A percentile compares a stretch with the other conserved stretches of the same genome.
phyloP scores from a whole-genome alignment of 2,329 filamentous ascomycete species.

The Colletotrichum karsti region DNA sequence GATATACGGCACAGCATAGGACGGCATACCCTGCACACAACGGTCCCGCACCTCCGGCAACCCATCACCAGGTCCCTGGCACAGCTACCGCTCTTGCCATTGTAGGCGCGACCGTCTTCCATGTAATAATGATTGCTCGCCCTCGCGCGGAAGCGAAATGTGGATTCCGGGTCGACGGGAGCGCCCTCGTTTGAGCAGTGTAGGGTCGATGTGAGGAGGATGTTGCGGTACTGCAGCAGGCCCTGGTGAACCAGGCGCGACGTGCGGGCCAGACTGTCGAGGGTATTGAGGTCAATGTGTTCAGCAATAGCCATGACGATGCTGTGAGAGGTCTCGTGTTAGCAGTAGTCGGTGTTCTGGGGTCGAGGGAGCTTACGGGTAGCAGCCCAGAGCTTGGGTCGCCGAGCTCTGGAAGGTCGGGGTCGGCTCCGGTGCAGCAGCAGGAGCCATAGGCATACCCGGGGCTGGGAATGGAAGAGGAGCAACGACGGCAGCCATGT shows the following conservation, averaged over 20 bases:
- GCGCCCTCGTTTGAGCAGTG: constrained; percentile 79
- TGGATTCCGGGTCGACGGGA: constrained; percentile 62
- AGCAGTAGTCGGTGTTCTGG: background rate
- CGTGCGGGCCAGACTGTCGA: constrained; percentile 83
- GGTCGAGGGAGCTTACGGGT: constrained; percentile 40
- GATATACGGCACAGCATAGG: constrained; percentile 17
- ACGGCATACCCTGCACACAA: constrained; percentile 79
- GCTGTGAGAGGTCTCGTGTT: constrained; percentile 53
- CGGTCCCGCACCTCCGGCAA: constrained; percentile 79
- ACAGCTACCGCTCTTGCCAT: constrained; percentile 79
- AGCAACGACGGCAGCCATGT: background rate
- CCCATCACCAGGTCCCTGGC: constrained; percentile 87
- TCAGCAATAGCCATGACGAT: constrained; percentile 79
- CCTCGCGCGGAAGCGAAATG: constrained; percentile 65
- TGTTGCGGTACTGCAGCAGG: constrained; percentile 79
- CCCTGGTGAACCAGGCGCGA: constrained; percentile 82
- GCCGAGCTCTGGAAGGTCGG: constrained; percentile 33
- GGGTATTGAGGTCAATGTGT: constrained; percentile 84
- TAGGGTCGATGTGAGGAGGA: constrained; percentile 78
- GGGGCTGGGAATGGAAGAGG: background rate
- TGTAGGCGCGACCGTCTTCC: constrained; percentile 61
- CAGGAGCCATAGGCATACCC: background rate
- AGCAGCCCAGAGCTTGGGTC: constrained; percentile 43
- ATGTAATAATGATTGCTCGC: constrained; percentile 69
- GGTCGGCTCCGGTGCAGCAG: constrained; percentile 2